Evolutionary conservation across 2,329 filamentous ascomycete species (phyloP).

Genomic region (Sporothrix sp.): DNA sequence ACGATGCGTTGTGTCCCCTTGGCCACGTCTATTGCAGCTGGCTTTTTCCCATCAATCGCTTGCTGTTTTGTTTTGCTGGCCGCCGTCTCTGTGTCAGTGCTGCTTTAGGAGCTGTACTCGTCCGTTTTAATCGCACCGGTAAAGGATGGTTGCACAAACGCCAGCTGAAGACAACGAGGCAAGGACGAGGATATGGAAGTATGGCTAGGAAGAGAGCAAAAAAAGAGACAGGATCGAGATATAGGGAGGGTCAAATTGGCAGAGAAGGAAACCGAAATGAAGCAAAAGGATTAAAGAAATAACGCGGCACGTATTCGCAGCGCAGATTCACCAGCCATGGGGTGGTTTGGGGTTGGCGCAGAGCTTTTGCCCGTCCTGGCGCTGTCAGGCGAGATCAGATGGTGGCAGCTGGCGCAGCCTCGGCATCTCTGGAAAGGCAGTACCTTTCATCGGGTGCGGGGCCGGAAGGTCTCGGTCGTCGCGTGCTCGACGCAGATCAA

Average conservation of each 20-base stretch:
- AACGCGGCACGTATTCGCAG: no score
- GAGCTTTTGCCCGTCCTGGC: not conserved
- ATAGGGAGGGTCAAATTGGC: no score
- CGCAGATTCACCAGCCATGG: not conserved
- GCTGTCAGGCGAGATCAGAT: not conserved
- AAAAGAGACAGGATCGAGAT: no score
- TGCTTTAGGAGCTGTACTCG: not conserved
- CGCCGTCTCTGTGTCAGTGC: not conserved
- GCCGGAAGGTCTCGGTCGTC: no score
- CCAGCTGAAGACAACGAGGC: not conserved
- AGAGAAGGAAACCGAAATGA: not conserved
- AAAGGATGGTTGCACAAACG: not conserved
- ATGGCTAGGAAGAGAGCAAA: no score
- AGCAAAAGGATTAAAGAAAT: no score
- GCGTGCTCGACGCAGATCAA: no score
- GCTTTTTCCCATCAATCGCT: not conserved
- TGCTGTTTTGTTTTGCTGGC: not conserved
- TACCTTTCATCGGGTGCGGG: no score
- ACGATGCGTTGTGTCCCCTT: not conserved
- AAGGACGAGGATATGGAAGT: no score
- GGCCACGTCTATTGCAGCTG: not conserved
- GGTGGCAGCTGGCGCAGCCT: slow-evolving; percentile 1
- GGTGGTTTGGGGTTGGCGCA: not conserved
- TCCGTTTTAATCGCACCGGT: not conserved
- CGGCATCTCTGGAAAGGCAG: slow-evolving; percentile 7